Evolutionary conservation across 2,329 filamentous ascomycete genomes (phyloP), one percentile per base, ranked within the genome.

Genomic region (Penicillium sclerotigenum): DNA sequence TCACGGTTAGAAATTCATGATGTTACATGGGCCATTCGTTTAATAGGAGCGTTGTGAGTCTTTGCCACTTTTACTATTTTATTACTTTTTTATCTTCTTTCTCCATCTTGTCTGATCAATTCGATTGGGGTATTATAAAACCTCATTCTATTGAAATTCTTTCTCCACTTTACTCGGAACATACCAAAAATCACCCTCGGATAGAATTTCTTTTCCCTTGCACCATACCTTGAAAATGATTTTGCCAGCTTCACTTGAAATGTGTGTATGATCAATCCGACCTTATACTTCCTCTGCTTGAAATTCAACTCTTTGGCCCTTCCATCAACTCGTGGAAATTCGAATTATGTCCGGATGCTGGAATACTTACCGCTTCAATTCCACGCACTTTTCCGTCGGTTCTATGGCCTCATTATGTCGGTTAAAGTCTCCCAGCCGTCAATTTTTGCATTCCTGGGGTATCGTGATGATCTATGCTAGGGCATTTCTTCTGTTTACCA

Each of bases 1-100:
- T 52, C 54, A 54, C 51, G 59, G 62, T 65, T 66, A 65, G 64
- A 66, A 62, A 58, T 41, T 48, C 60, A 62, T 60, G 58, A 62
- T 62, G 54, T 64, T 61, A 64, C 59, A 65, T 55, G 45, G 54
- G 59, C 49, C 64, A 63, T 64, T 65, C 62, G 59, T 62, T 65
- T 53, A 53, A 29, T 36, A 18, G 29, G 41, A 51, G 52, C 26
- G 47, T 37, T 31, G 36, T 29, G 41, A 38, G 24, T 53, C 20
- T 53, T 31, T n/a, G n/a, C n/a, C n/a, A n/a, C n/a, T n/a, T n/a
- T n/a, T n/a, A n/a, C n/a, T n/a, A n/a, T n/a, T n/a, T n/a, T n/a
- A n/a, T n/a, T 13, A 49, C 28, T 59, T 29, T 45, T 24, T 51
- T 28, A 22, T 29, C 28, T 41, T 20, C 28, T 42, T 36, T 51